These are phyloP conservation scores for Eutrema salsugineum DNA, from an alignment of 441 rosid species.

Conservation along the genomic window DNA sequence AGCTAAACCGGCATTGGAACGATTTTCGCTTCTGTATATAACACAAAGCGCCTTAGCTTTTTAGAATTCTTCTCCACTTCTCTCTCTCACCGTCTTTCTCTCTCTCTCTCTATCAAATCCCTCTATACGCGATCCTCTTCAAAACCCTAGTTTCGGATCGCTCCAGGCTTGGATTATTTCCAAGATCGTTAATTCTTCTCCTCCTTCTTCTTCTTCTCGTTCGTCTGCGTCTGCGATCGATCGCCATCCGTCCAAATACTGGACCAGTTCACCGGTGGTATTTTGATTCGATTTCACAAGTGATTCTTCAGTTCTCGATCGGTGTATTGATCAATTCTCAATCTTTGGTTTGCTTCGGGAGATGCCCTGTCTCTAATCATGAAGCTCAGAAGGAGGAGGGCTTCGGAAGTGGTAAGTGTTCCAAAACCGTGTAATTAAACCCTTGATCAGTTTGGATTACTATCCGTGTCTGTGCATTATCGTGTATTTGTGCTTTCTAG, in stretches of 20 bases:
- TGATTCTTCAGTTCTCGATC: background rate
- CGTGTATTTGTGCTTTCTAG: background rate
- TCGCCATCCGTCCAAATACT: conserved; percentile 18
- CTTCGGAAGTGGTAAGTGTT: conserved; percentile 76
- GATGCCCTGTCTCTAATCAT: conserved; percentile 56
- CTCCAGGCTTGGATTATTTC: conserved; percentile 3
- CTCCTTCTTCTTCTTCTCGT: background rate
- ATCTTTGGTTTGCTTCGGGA: conserved; percentile 31
- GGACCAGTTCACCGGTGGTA: conserved; percentile 11
- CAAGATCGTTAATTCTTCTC: background rate
- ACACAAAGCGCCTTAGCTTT: conserved; percentile 25
- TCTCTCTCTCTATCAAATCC: conserved; percentile 21
- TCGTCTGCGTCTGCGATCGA: conserved; percentile 14
- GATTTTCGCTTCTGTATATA: conserved; percentile 11
- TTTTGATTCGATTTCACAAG: conserved; percentile 18
- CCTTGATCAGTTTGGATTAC: background rate
- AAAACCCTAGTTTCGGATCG: conserved; percentile 46
- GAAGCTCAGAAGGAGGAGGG: conserved; percentile 84
- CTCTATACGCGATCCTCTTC: conserved; percentile 37
- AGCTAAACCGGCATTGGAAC: conserved; percentile 27
- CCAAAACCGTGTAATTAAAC: conserved; percentile 1
- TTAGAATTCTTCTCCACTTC: conserved; percentile 36
- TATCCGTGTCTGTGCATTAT: conserved; percentile 2
- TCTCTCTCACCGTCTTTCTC: conserved; percentile 24
- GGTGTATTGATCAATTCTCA: conserved; percentile 41